These are phyloP conservation scores for Penicillium taxi DNA, from an alignment of 495 filamentous ascomycete species.

Conservation along the genomic window DNA sequence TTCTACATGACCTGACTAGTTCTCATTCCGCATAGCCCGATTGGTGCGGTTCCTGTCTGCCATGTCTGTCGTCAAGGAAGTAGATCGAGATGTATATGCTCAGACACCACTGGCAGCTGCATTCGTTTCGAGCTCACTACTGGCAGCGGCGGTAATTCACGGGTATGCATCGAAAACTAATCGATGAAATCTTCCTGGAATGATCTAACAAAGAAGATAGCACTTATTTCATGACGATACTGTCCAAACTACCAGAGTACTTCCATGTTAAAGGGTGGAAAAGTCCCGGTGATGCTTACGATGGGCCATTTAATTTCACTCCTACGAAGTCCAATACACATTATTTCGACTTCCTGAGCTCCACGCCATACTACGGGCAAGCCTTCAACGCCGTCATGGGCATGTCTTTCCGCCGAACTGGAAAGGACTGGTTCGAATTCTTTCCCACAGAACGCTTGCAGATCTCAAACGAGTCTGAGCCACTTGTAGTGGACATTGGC, in stretches of 20 bases:
- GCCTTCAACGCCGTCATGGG: conserved; percentile 19
- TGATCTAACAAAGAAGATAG: background rate
- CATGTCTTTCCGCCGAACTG: conserved; percentile 11
- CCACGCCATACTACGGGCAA: conserved; percentile 7
- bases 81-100: conserved; percentile 5
- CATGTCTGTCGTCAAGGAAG: conserved; percentile 9
- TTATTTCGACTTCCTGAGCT: conserved; percentile 12
- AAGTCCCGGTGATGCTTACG: conserved; percentile 7
- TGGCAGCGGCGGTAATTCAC: conserved; percentile 13
- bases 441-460: conserved; percentile 8
- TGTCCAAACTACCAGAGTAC: conserved; percentile 13
- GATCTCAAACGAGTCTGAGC: background rate
- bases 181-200: no score
- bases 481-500: conserved; percentile 46
- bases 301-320: conserved; percentile 13
- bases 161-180: conserved; percentile 8
- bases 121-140: conserved; percentile 9
- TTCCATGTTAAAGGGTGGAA: conserved; percentile 9
- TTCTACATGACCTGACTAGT: no score
- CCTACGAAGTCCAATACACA: conserved; percentile 5
- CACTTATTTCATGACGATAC: conserved; percentile 8
- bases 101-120: conserved; percentile 8
- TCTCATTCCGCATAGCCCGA: no score
- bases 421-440: conserved; percentile 15
- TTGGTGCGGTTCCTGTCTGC: conserved; percentile 12